Conservation (phyloP, 768 basidiomycete species). For the Psilocybe subaeruginosa region DNA sequence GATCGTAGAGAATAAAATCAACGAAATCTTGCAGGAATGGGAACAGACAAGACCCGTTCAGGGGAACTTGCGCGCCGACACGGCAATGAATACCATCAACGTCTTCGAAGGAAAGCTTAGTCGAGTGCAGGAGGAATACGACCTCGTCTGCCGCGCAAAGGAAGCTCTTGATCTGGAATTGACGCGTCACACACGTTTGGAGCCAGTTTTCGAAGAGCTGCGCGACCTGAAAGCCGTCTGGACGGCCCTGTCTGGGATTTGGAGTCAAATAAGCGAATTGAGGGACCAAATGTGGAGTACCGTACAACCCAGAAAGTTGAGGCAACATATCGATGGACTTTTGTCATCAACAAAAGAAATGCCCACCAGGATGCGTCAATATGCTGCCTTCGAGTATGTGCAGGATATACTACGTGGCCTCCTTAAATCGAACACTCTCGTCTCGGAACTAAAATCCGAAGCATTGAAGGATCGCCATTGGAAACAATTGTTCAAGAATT, state of each 20-base stretch:
- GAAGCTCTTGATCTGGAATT: conserved; percentile 95
- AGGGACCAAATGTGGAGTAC: conserved; percentile 90
- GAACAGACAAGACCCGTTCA: conserved; percentile 95
- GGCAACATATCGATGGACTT: conserved; percentile 92
- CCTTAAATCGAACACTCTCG: conserved; percentile 86
- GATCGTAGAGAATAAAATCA: conserved; percentile 95
- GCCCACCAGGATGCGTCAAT: conserved; percentile 99
- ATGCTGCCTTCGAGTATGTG: conserved; percentile 97
- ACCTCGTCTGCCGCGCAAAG: conserved; percentile 93
- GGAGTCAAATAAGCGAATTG: conserved; percentile 90
- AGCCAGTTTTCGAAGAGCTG: conserved; percentile 94
- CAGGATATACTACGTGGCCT: conserved; percentile 87
- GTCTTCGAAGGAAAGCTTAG: conserved; percentile 92
- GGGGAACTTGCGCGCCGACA: conserved; percentile 94
- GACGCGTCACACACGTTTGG: conserved; percentile 85
- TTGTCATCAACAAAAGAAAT: conserved; percentile 95
- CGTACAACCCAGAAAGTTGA: conserved; percentile 91
- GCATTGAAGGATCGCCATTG: conserved; percentile 97
- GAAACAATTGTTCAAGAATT: conserved; percentile 93
- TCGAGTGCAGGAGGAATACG: conserved; percentile 92
- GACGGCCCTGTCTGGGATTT: conserved; percentile 97
- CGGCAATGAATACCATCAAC: conserved; percentile 94
- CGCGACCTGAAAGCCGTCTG: conserved; percentile 97
- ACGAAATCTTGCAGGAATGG: conserved; percentile 91
- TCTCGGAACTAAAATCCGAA: conserved; percentile 96